phyloP scores from a whole-genome alignment of 2,329 filamentous ascomycete genomes.

The Coleophoma crateriformis region DNA sequence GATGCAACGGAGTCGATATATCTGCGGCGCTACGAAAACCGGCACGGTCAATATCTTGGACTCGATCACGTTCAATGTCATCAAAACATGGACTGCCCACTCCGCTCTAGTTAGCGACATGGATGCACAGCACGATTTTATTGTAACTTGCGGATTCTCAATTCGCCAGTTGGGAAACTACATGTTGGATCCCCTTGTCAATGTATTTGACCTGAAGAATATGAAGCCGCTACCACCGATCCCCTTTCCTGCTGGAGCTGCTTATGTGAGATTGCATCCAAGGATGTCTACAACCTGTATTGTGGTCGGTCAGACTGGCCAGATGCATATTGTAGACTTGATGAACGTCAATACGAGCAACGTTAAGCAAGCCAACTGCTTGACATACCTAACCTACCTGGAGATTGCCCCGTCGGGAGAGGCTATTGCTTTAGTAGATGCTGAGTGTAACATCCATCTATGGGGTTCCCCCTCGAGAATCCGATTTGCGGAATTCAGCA shows the following conservation, averaged over 20 bases:
- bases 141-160: constrained; percentile 93
- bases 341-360: constrained; percentile 69
- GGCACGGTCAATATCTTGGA: constrained; percentile 86
- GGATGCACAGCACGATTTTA: constrained; percentile 91
- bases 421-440: constrained; percentile 61
- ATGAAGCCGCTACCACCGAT: constrained; percentile 84
- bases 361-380: constrained; percentile 59
- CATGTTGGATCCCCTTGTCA: constrained; percentile 87
- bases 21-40: constrained; percentile 82
- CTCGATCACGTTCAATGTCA: constrained; percentile 66
- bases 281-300: constrained; percentile 93
- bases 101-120: constrained; percentile 88
- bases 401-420: constrained; percentile 69
- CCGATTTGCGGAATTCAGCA: constrained; percentile 65
- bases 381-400: constrained; percentile 54
- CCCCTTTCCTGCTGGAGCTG: constrained; percentile 85
- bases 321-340: constrained; percentile 92
- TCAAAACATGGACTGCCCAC: constrained; percentile 89
- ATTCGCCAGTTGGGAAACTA: constrained; percentile 72
- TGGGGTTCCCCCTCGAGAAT: constrained; percentile 68
- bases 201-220: constrained; percentile 93
- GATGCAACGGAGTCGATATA: constrained; percentile 86
- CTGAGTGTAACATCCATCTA: constrained; percentile 58
- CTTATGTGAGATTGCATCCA: constrained; percentile 94
- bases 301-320: constrained; percentile 84